A percentile compares a stretch with the other conserved stretches of the same genome.
Evolutionary conservation across 2,329 filamentous ascomycete genomes (phyloP).

Genomic region (Colletotrichum echinochloae): DNA sequence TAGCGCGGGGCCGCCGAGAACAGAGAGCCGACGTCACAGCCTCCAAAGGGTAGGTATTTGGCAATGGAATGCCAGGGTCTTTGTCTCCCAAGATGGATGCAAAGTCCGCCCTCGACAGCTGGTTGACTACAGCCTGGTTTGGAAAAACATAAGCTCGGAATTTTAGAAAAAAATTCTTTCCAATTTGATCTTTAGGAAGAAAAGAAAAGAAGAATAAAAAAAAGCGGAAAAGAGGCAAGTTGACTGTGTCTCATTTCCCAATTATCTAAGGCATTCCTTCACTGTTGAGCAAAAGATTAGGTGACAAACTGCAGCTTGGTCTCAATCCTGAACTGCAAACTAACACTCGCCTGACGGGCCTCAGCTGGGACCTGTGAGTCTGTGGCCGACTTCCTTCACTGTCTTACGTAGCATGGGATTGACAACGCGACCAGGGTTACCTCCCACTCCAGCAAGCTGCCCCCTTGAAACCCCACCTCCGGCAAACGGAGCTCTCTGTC

Average conservation of each 20-base stretch:
- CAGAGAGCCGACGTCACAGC: slow-evolving; percentile 38
- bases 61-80: neutral
- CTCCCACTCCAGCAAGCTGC: slow-evolving; percentile 5
- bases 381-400: neutral
- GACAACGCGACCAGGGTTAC: slow-evolving; percentile 10
- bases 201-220: too few relatives aligned
- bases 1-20: slow-evolving; percentile 40
- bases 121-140: too few relatives aligned
- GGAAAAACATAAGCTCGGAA: neutral
- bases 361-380: slow-evolving; percentile 23
- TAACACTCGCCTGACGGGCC: slow-evolving; percentile 30
- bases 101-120: neutral
- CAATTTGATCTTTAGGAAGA: neutral
- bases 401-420: slow-evolving; percentile 1
- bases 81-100: neutral
- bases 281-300: neutral
- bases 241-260: neutral
- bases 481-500: slow-evolving; percentile 17
- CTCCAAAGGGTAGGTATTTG: slow-evolving; percentile 3
- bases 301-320: slow-evolving; percentile 1
- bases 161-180: neutral
- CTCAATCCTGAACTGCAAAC: neutral
- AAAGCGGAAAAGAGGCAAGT: neutral
- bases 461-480: slow-evolving; percentile 20
- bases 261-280: neutral